Evolutionary conservation across 2,329 filamentous ascomycete species (phyloP).

Genomic region (Lanzia echinophila): DNA sequence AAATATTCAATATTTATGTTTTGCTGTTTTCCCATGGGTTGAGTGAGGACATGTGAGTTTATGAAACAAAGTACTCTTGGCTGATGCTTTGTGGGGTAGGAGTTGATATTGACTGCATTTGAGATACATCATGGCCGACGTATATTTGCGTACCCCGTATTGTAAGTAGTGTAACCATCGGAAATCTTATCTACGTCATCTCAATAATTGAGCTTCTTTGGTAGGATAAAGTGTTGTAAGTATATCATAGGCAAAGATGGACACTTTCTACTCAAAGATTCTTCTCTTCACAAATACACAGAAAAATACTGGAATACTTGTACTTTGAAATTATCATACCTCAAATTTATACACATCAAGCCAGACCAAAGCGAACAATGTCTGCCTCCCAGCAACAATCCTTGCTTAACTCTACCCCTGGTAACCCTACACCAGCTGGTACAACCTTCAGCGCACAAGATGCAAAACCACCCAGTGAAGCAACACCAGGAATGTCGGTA

Average conservation of each 20-base stretch:
- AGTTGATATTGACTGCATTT: background rate
- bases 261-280: no score
- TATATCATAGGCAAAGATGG: no score
- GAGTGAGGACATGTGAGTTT: background rate
- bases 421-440: background rate
- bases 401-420: slow-evolving; percentile 19
- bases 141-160: no score
- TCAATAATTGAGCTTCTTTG: no score
- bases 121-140: background rate
- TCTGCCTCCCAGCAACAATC: slow-evolving; percentile 27
- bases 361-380: slow-evolving; percentile 18
- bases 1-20: no score
- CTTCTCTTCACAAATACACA: no score
- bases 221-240: no score
- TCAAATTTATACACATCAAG: background rate
- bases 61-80: background rate
- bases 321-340: background rate
- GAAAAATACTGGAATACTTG: no score
- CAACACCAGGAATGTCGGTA: slow-evolving; percentile 22
- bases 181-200: background rate
- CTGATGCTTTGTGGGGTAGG: background rate
- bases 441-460: slow-evolving; percentile 24
- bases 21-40: no score
- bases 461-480: slow-evolving; percentile 14
- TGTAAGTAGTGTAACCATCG: no score